Percentiles rank a stretch among this genome's conserved stretches.
phyloP scores from a whole-genome alignment of 768 basidiomycete genomes.

The Phanerochaete sordida region DNA sequence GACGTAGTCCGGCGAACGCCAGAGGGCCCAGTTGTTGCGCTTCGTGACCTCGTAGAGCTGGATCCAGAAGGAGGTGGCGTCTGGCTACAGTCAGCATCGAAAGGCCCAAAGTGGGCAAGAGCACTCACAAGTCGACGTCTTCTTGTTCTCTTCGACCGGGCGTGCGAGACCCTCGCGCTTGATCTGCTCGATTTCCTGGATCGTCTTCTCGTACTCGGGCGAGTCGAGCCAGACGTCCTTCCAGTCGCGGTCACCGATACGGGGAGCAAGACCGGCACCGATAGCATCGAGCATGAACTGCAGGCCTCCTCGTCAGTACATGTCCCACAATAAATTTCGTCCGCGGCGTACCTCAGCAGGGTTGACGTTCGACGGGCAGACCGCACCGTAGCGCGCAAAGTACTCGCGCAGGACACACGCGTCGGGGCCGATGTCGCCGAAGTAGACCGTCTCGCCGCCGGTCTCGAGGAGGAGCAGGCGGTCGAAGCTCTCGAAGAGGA shows the following conservation, averaged over 20 bases:
- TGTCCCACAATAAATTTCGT: neutral
- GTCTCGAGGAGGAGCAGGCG: slow-evolving; percentile 62
- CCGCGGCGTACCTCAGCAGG: slow-evolving; percentile 42
- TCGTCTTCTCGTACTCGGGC: slow-evolving; percentile 43
- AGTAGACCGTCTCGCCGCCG: slow-evolving; percentile 93
- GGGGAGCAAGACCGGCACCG: slow-evolving; percentile 73
- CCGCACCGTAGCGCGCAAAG: slow-evolving; percentile 70
- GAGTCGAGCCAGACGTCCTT: slow-evolving; percentile 80
- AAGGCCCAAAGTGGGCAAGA: neutral
- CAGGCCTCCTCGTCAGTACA: slow-evolving; percentile 22
- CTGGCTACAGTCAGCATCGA: slow-evolving; percentile 26
- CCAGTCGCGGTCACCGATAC: slow-evolving; percentile 82
- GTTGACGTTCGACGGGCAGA: slow-evolving; percentile 74
- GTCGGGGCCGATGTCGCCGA: slow-evolving; percentile 81
- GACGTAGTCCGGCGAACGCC: slow-evolving; percentile 83
- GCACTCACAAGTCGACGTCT: slow-evolving; percentile 19
- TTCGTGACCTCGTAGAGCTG: slow-evolving; percentile 67
- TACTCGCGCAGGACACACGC: slow-evolving; percentile 68
- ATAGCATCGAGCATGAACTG: slow-evolving; percentile 86
- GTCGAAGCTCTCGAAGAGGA: slow-evolving; percentile 86
- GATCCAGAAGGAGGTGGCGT: slow-evolving; percentile 72
- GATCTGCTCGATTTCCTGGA: slow-evolving; percentile 40
- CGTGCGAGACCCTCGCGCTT: slow-evolving; percentile 22
- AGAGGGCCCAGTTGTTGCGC: slow-evolving; percentile 69
- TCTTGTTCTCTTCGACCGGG: slow-evolving; percentile 12